Conservation (phyloP, 2,329 filamentous ascomycete species). For the Dothiorella sarmentorum region DNA sequence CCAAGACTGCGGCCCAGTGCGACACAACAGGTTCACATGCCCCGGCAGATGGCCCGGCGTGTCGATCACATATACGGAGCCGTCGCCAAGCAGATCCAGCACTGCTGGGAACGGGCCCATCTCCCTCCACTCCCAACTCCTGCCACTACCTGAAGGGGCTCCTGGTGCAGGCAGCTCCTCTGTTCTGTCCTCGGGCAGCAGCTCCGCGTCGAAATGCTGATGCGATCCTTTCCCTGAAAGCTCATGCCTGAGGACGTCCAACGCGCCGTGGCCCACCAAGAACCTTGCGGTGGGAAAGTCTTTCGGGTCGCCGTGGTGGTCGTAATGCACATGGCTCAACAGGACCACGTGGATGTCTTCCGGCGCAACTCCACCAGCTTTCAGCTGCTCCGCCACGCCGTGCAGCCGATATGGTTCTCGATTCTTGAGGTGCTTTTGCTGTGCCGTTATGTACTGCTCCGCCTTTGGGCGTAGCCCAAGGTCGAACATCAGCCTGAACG, state of each 20-base stretch:
- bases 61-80: slow-evolving; percentile 47
- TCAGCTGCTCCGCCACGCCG: slow-evolving; percentile 38
- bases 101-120: slow-evolving; percentile 44
- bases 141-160: neutral
- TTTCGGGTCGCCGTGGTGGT: slow-evolving; percentile 41
- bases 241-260: slow-evolving; percentile 29
- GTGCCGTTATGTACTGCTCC: slow-evolving; percentile 41
- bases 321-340: slow-evolving; percentile 41
- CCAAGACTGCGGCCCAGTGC: slow-evolving; percentile 40
- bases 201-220: slow-evolving; percentile 43
- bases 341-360: slow-evolving; percentile 42
- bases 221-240: slow-evolving; percentile 21
- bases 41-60: slow-evolving; percentile 52
- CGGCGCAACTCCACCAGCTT: slow-evolving; percentile 33
- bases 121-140: slow-evolving; percentile 38
- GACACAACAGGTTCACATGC: slow-evolving; percentile 50
- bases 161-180: slow-evolving; percentile 39
- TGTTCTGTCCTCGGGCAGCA: slow-evolving; percentile 41
- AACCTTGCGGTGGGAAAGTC: slow-evolving; percentile 39
- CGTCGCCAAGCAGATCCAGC: slow-evolving; percentile 49
- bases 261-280: slow-evolving; percentile 37
- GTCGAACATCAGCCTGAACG: slow-evolving; percentile 49
- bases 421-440: slow-evolving; percentile 45
- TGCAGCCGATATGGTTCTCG: slow-evolving; percentile 44
- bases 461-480: slow-evolving; percentile 50